Base-by-base conservation (phyloP, 768 basidiomycete genomes). In the Boletus vinaceobasis region DNA sequence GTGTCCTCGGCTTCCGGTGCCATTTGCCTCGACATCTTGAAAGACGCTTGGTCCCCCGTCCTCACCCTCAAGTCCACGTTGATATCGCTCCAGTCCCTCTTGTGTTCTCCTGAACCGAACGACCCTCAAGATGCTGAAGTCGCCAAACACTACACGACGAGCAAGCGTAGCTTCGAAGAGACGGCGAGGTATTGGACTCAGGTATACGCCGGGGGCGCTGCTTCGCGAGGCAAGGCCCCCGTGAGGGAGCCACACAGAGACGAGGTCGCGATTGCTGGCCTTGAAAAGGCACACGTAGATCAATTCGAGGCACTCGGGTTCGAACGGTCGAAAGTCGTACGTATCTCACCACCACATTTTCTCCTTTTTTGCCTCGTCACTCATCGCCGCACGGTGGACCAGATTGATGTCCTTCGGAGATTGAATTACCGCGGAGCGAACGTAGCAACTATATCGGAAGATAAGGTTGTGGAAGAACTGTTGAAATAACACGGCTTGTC, bases 81-180 rank as follows among this genome's bases (percentile, higher is more conserved):
- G 64, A 95, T 98, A 68, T 95, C 93, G 2, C 80, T 98, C 14
- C 96, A 98, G 70, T 92, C 90, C 37, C 79, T 98, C 23, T 78
- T 98, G 17, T 96, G 93, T 71, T 89, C 87, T 9, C 96, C 96
- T 0, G 93, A 97, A 68, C 95, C 96, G 8, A 90, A 89, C 59
- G 96, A 98, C 67, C 96, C 95, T 0, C 95, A 98, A 73, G 96
- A 98, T 66, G 96, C 95, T 0, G 94, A 98, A 73, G 95, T 98
- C 11, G 95, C 95, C 13, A 98, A 97, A 70, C 96, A 97, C 67
- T 98, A 90, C 64, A 88, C 90, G 71, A 92, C 93, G 13, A 90
- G 88, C 69, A 87, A 87, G 68, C 74, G 75, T 26, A 86, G 88
- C 63, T 98, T 98, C 61, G 90, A 95, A 55, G 89, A 89, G 37